phyloP scores from a whole-genome alignment of 2,329 filamentous ascomycete genomes.

The Ophiocordyceps unilateralis region DNA sequence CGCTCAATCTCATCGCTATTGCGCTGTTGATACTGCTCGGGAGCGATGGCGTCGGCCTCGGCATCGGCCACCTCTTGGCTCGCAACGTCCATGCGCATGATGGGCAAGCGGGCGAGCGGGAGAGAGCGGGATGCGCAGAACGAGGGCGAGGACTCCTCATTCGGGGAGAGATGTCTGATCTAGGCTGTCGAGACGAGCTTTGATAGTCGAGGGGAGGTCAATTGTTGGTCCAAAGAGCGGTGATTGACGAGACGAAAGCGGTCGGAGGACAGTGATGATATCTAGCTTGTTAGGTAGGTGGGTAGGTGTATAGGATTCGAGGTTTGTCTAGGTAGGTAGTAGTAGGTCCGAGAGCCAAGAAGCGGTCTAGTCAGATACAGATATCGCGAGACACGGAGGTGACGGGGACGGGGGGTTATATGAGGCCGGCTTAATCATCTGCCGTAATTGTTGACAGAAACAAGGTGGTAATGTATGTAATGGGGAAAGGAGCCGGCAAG shows the following conservation, averaged over 20 bases:
- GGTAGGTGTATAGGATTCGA: background rate
- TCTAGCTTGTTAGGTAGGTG: background rate
- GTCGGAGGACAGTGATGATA: too few relatives aligned
- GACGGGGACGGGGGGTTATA: background rate
- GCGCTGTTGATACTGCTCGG: slow-evolving; percentile 19
- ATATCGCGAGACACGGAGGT: background rate
- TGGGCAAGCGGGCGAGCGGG: slow-evolving; percentile 1
- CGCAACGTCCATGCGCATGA: slow-evolving; percentile 30
- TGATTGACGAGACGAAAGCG: too few relatives aligned
- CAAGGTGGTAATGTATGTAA: too few relatives aligned
- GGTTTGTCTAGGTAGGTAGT: background rate
- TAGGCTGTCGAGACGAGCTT: too few relatives aligned
- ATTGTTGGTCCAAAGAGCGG: too few relatives aligned
- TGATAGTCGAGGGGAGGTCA: too few relatives aligned
- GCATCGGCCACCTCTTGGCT: slow-evolving; percentile 35
- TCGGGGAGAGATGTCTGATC: too few relatives aligned
- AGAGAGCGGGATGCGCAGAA: background rate
- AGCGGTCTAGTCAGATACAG: background rate
- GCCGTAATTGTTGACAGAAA: too few relatives aligned
- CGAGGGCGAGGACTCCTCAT: background rate
- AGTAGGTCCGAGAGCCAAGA: background rate
- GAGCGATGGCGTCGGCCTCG: slow-evolving; percentile 35
- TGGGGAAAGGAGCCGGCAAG: too few relatives aligned
- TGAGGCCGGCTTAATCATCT: too few relatives aligned
- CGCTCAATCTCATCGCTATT: slow-evolving; percentile 41